These are phyloP conservation scores for Lactarius vividus DNA, from an alignment of 768 basidiomycete genomes.

Conservation along the genomic window DNA sequence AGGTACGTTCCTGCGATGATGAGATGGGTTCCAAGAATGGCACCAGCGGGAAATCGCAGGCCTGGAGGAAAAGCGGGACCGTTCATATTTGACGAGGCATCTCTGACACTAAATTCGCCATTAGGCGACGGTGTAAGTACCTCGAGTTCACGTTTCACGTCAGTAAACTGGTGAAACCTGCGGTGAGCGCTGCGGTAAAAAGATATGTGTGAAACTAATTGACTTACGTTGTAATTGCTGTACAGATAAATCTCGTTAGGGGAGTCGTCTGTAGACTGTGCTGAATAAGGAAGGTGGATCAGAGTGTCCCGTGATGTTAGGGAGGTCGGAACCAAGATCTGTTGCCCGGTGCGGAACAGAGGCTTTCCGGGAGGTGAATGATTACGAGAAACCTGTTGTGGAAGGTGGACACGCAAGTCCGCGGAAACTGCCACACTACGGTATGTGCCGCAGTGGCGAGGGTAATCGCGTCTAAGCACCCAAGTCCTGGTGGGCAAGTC, in stretches of 20 bases:
- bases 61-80: constrained; percentile 87
- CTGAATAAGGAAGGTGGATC: constrained; percentile 74
- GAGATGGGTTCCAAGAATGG: constrained; percentile 85
- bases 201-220: neutral
- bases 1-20: constrained; percentile 96
- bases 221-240: constrained; percentile 90
- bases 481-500: constrained; percentile 73
- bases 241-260: constrained; percentile 89
- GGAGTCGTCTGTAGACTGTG: constrained; percentile 64
- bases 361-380: constrained; percentile 49
- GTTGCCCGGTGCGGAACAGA: constrained; percentile 53
- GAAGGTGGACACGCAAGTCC: constrained; percentile 59
- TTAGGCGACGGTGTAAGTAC: constrained; percentile 81
- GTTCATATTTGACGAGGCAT: constrained; percentile 78
- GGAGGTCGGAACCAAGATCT: constrained; percentile 40
- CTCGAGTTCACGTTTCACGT: constrained; percentile 94
- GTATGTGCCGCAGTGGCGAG: constrained; percentile 95
- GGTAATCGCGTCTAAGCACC: constrained; percentile 78
- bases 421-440: constrained; percentile 88
- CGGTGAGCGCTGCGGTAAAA: constrained; percentile 23
- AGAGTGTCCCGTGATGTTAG: constrained; percentile 58
- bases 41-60: constrained; percentile 93
- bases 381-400: constrained; percentile 56
- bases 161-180: constrained; percentile 63
- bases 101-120: constrained; percentile 72